These are phyloP conservation scores for Nematodospora anomalae DNA, from an alignment of 1,139 yeast genomes.

Conservation along the genomic window DNA sequence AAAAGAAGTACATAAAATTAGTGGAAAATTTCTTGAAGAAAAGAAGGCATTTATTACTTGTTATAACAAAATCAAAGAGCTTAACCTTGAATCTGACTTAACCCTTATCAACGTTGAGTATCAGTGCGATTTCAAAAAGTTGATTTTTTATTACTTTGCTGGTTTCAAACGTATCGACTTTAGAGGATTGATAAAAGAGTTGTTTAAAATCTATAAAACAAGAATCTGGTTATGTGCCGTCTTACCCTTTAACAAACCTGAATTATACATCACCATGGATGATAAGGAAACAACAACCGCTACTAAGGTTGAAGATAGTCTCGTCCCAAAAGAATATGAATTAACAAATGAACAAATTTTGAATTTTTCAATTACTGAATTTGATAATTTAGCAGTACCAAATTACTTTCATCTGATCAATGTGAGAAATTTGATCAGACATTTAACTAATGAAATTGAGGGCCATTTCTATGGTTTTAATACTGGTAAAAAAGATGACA, in stretches of 20 bases:
- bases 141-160: slow-evolving; percentile 83
- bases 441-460: slow-evolving; percentile 33
- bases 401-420: slow-evolving; percentile 47
- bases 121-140: slow-evolving; percentile 91
- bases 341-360: slow-evolving; percentile 42
- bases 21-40: slow-evolving; percentile 48
- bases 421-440: slow-evolving; percentile 35
- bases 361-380: slow-evolving; percentile 41
- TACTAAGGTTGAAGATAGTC: slow-evolving; percentile 13
- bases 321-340: slow-evolving; percentile 43
- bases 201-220: slow-evolving; percentile 91
- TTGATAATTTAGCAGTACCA: slow-evolving; percentile 34
- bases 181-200: slow-evolving; percentile 85
- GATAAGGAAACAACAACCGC: slow-evolving; percentile 7
- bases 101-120: slow-evolving; percentile 78
- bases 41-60: slow-evolving; percentile 49
- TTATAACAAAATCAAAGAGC: slow-evolving; percentile 45
- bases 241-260: slow-evolving; percentile 39
- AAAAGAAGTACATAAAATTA: slow-evolving; percentile 44
- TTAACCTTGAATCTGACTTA: slow-evolving; percentile 39
- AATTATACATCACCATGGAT: slow-evolving; percentile 24
- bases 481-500: slow-evolving; percentile 8
- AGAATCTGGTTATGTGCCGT: slow-evolving; percentile 98
- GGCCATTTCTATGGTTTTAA: slow-evolving; percentile 48
- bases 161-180: slow-evolving; percentile 85